Percentiles rank a stretch among this genome's conserved stretches.
These are phyloP conservation scores for Cocos nucifera DNA, from an alignment of 176 grass and related monocot genomes.

Conservation along the genomic window DNA sequence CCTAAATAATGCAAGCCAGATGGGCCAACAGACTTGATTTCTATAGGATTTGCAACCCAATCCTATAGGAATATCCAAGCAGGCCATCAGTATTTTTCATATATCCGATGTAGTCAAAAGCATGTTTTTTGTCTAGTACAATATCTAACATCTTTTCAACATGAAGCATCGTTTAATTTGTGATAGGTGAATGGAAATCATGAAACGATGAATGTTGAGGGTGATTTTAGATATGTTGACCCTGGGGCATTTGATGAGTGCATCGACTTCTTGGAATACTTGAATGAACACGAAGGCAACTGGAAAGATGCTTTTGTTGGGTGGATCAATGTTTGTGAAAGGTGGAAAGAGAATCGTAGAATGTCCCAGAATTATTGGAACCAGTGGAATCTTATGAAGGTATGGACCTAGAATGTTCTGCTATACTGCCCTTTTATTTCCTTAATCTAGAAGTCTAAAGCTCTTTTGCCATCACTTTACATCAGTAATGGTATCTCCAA, in stretches of 20 bases:
- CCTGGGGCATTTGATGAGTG: constrained; percentile 73
- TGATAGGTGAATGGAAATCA: constrained; percentile 82
- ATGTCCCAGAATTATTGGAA: constrained; percentile 29
- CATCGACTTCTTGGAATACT: constrained; percentile 60
- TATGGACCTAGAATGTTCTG: constrained; percentile 10
- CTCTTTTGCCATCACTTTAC: no score
- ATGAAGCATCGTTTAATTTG: neutral
- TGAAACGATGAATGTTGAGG: constrained; percentile 92
- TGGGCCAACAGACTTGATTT: no score
- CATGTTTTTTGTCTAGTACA: no score
- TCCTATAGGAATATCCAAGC: no score
- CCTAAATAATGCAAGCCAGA: no score
- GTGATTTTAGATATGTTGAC: constrained; percentile 73
- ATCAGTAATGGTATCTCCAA: no score
- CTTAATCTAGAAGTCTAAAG: no score
- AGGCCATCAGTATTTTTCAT: no score
- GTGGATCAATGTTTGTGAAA: constrained; percentile 59
- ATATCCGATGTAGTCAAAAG: no score
- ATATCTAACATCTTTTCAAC: no score
- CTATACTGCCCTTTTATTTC: no score
- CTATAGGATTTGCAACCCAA: no score
- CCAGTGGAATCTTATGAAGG: constrained; percentile 70
- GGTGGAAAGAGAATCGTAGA: constrained; percentile 31
- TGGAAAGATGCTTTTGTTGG: constrained; percentile 80
- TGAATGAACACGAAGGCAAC: constrained; percentile 59